Percentiles rank a stretch among this genome's conserved stretches.
Evolutionary conservation across 768 basidiomycete genomes (phyloP).

Genomic region (Russula abietina): DNA sequence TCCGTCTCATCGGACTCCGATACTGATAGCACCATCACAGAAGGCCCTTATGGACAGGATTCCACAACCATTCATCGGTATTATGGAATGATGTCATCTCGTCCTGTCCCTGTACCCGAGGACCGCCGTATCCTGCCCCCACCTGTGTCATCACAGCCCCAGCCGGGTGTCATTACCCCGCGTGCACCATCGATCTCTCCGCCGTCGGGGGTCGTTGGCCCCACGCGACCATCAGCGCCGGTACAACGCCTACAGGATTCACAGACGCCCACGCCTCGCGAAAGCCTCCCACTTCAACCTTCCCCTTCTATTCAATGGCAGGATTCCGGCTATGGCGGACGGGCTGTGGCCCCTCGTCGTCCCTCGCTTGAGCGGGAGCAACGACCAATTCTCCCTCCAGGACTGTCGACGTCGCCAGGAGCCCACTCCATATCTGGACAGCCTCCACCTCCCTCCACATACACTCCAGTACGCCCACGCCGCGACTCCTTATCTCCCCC

Average conservation of each 20-base stretch:
- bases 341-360: slow-evolving; percentile 2
- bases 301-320: slow-evolving; percentile 5
- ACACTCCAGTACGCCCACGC: neutral
- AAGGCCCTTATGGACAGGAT: slow-evolving; percentile 22
- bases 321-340: slow-evolving; percentile 18
- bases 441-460: slow-evolving; percentile 5
- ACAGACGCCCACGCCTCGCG: slow-evolving; percentile 22
- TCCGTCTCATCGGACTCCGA: slow-evolving; percentile 25
- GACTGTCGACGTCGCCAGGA: slow-evolving; percentile 16
- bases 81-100: slow-evolving; percentile 22
- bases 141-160: slow-evolving; percentile 14
- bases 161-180: slow-evolving; percentile 6
- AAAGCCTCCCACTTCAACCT: slow-evolving; percentile 17
- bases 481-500: slow-evolving; percentile 8
- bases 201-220: slow-evolving; percentile 1
- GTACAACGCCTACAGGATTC: slow-evolving; percentile 12
- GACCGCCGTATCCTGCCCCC: slow-evolving; percentile 21
- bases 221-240: slow-evolving; percentile 5
- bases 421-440: slow-evolving; percentile 5
- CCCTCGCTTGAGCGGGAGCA: slow-evolving; percentile 34
- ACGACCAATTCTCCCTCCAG: slow-evolving; percentile 14
- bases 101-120: slow-evolving; percentile 12
- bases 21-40: slow-evolving; percentile 24
- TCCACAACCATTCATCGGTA: slow-evolving; percentile 14
- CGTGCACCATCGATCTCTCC: slow-evolving; percentile 13